A percentile compares a stretch with the other conserved stretches of the same genome.
Evolutionary conservation across 371 early-diverging fungal species (phyloP).

Genomic region (Actinomortierella wolfii): DNA sequence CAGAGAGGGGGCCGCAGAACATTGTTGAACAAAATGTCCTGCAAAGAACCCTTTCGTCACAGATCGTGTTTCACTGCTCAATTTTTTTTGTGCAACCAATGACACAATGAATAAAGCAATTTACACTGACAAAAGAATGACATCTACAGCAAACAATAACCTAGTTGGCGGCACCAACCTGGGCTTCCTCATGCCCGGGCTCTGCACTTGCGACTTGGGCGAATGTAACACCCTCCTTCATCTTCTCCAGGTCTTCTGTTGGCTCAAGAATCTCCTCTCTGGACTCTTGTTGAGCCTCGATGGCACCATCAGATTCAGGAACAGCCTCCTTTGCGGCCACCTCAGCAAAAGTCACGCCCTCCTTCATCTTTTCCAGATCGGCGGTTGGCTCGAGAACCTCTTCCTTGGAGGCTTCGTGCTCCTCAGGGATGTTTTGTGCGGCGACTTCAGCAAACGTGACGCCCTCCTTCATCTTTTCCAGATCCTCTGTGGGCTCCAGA

Average conservation of each 20-base stretch:
- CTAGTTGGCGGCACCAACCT: too few species aligned
- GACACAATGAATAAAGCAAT: too few species aligned
- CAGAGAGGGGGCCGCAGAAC: too few species aligned
- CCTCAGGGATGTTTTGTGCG: conserved; percentile 8
- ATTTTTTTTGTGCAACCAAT: too few species aligned
- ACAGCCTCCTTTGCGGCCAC: conserved; percentile 14
- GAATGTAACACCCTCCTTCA: conserved; percentile 21
- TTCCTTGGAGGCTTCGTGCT: background rate
- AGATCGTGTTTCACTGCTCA: too few species aligned
- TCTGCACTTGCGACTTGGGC: background rate
- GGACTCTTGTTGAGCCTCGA: too few species aligned
- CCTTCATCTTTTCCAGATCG: conserved; percentile 27
- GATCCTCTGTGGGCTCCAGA: conserved; percentile 7
- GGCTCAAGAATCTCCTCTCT: conserved; percentile 5
- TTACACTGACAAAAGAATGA: too few species aligned
- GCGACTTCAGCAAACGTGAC: conserved; percentile 7
- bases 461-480: conserved; percentile 20
- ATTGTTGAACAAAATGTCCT: too few species aligned
- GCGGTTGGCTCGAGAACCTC: conserved; percentile 13
- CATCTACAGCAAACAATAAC: too few species aligned
- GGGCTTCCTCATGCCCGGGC: too few species aligned
- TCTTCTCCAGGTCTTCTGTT: conserved; percentile 9
- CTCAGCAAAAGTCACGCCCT: conserved; percentile 24
- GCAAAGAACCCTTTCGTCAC: too few species aligned
- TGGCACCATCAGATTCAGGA: too few species aligned